Percentiles rank a stretch among this genome's conserved stretches.
These are phyloP conservation scores for Aspergillus sclerotiicarbonarius DNA, from an alignment of 495 filamentous ascomycete species.

Conservation along the genomic window DNA sequence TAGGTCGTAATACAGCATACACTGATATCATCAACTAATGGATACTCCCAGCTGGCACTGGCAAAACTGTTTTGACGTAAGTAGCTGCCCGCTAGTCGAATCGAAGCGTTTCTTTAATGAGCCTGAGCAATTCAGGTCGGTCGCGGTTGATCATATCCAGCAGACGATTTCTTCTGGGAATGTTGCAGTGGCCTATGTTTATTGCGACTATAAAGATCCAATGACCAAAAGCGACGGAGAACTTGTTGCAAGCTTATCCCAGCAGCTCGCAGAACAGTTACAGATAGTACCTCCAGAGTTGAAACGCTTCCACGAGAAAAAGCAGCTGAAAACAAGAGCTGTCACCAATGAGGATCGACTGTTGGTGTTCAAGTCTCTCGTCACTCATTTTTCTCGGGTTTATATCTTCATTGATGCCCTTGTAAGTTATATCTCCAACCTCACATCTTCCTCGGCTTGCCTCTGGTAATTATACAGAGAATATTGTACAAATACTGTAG, in stretches of 20 bases:
- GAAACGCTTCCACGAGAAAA: neutral
- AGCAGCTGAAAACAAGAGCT: neutral
- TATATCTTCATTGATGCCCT: neutral
- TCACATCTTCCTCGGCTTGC: neutral
- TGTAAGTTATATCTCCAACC: neutral
- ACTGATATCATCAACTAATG: neutral
- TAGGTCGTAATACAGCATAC: neutral
- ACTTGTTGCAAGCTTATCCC: neutral
- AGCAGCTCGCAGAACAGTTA: neutral
- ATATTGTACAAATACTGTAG: too few relatives aligned
- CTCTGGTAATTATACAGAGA: too few relatives aligned
- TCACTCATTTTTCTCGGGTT: neutral
- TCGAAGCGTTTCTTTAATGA: neutral
- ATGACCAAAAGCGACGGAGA: neutral
- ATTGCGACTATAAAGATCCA: neutral
- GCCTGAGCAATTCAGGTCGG: neutral
- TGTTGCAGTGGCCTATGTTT: neutral
- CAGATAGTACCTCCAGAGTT: neutral
- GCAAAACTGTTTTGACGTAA: neutral
- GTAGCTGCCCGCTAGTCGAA: neutral
- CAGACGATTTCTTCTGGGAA: neutral
- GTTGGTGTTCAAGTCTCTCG: neutral
- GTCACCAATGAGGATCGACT: neutral
- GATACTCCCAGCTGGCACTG: neutral
- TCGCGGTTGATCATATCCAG: neutral